Percentiles rank a stretch among this genome's conserved stretches.
Conservation (phyloP, 1,284 basidiomycete species). For the Lentinula novae-zelandiae region DNA sequence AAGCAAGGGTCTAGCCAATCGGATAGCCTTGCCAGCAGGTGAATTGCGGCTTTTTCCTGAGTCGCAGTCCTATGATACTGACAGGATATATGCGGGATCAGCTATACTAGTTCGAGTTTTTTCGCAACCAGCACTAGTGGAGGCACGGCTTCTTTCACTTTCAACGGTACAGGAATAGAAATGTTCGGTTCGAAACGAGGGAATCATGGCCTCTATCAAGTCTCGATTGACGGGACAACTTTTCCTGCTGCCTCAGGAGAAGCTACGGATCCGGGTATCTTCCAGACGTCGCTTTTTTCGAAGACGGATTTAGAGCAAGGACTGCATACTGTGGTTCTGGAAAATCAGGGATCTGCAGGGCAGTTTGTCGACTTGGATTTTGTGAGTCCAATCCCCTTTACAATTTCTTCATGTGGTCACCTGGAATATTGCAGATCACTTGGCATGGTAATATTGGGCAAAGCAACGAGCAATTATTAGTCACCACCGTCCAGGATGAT, state of each 20-base stretch:
- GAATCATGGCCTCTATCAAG: conserved; percentile 44
- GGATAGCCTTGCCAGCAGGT: conserved; percentile 22
- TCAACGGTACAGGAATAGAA: conserved; percentile 48
- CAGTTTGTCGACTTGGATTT: conserved; percentile 27
- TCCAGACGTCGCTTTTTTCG: conserved; percentile 13
- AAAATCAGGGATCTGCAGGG: conserved; percentile 19
- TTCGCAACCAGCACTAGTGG: conserved; percentile 23
- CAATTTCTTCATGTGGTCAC: not conserved
- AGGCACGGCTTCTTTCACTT: conserved; percentile 28
- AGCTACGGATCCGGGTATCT: conserved; percentile 20
- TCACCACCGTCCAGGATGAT: conserved; percentile 23
- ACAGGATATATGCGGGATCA: conserved; percentile 10
- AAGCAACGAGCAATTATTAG: conserved; percentile 16
- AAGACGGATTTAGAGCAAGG: conserved; percentile 14
- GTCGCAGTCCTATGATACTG: not conserved
- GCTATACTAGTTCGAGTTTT: conserved; percentile 32
- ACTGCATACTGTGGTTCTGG: conserved; percentile 22
- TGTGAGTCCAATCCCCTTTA: conserved; percentile 16
- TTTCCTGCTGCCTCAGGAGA: conserved; percentile 22
- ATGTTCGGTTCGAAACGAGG: conserved; percentile 44
- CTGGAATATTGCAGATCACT: conserved; percentile 17
- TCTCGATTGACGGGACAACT: conserved; percentile 40
- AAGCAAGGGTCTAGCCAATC: conserved; percentile 21
- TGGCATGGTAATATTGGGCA: conserved; percentile 20
- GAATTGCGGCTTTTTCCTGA: conserved; percentile 1